Base-by-base conservation (phyloP, 2,329 filamentous ascomycete genomes). In the Trichoderma harzianum region DNA sequence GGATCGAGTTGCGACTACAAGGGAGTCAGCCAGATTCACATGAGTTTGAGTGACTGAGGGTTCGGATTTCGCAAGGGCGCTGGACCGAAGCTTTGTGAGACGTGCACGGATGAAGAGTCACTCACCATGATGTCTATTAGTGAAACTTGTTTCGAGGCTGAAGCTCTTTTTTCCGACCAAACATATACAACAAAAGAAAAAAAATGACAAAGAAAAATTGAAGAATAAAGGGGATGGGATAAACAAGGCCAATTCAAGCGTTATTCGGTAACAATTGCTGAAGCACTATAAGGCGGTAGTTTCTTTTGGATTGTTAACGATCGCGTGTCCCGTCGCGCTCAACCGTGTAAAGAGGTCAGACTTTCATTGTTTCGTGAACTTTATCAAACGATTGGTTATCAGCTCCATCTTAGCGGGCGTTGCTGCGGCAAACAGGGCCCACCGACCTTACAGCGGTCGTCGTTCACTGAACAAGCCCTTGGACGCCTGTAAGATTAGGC, bases 1-100 rank as follows among this genome's bases (percentile, higher is more conserved):
- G 95, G 94, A 79, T 94, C 94, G 76, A 95, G 84, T 84, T 99
- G 96, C 76, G 94, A 97, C 88, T 97, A 87, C 78, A 86, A 85
- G 90, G 51, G 36, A 57, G 63, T 67, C 8, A 71, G 61, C 34
- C 7, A 26, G 30, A 18, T 39, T 6, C 14, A 34, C 30, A 24
- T 14, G 26, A n/a, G 24, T 10, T 28, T n/a, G 24, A 28, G 7
- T 51, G n/a, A 51, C 14, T 7, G 21, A 43, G 66, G 36, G n/a
- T 26, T 30, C 21, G 21, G 26, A 26, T n/a, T 43, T 28, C 16
- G 24, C 43, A 53, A 24, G 16, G 47, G 11, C 18, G 24, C 32
- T 24, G 18, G 51, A 43, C 51, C 16, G 14, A 16, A 67, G 10
- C 11, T 24, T 53, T 53, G 47, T 53, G 47, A 53, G 57, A 51